Percentiles rank a stretch among this genome's conserved stretches.
Conservation (phyloP, 2,329 filamentous ascomycete genomes). For the Lanzia echinophila region DNA sequence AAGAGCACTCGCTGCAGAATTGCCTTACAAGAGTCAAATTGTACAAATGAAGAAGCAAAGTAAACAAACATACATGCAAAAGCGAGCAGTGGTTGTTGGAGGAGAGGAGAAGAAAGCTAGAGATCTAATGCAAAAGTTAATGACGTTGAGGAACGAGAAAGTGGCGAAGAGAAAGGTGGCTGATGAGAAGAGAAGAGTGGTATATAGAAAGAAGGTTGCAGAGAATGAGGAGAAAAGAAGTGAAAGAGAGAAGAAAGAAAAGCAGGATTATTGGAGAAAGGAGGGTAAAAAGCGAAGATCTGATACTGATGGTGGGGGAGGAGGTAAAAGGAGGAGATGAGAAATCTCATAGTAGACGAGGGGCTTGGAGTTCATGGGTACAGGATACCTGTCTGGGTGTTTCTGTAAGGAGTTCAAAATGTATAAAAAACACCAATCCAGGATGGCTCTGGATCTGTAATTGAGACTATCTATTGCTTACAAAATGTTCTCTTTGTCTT, state of each 20-base stretch:
- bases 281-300: constrained; percentile 76
- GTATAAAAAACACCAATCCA: neutral
- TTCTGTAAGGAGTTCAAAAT: neutral
- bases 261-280: constrained; percentile 83
- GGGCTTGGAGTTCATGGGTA: constrained; percentile 1
- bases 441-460: too few relatives aligned
- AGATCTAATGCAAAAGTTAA: constrained; percentile 86
- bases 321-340: constrained; percentile 26
- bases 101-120: constrained; percentile 86
- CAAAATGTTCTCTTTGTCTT: too few relatives aligned
- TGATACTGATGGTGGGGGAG: constrained; percentile 43
- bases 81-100: constrained; percentile 80
- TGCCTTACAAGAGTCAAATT: constrained; percentile 92
- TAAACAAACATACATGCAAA: constrained; percentile 84
- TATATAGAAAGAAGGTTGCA: constrained; percentile 76
- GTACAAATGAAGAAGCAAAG: constrained; percentile 72
- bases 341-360: neutral
- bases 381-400: neutral
- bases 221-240: constrained; percentile 79
- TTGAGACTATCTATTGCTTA: too few relatives aligned
- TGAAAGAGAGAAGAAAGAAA: constrained; percentile 82
- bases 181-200: constrained; percentile 79
- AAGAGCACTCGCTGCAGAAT: constrained; percentile 68
- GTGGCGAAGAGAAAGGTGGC: constrained; percentile 73
- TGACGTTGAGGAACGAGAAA: constrained; percentile 85